phyloP scores from a whole-genome alignment of 2,329 filamentous ascomycete genomes.

The Colletotrichum chlorophyti region DNA sequence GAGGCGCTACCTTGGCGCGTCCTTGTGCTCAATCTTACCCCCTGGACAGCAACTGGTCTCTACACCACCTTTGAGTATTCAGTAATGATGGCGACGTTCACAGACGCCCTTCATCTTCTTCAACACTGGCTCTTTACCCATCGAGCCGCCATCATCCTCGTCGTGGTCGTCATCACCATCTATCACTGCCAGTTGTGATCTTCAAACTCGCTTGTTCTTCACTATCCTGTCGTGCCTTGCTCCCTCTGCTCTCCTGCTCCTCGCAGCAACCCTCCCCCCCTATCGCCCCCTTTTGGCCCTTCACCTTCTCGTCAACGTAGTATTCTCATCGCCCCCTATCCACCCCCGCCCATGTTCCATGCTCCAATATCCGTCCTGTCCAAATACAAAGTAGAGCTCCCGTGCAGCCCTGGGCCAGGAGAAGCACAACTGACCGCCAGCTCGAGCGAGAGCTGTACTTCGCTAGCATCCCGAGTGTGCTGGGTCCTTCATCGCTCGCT shows the following conservation, averaged over 20 bases:
- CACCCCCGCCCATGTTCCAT: constrained; percentile 14
- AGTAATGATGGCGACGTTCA: no score
- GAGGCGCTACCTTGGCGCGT: constrained; percentile 20
- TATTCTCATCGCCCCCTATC: neutral
- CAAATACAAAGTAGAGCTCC: constrained; percentile 18
- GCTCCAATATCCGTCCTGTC: no score
- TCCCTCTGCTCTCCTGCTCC: constrained; percentile 1
- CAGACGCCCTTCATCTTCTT: no score
- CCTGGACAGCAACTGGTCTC: neutral
- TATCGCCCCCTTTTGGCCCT: constrained; percentile 11
- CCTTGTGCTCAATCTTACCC: constrained; percentile 16
- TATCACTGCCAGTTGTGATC: neutral
- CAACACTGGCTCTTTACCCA: no score
- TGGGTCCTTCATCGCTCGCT: neutral
- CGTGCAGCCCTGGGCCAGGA: neutral
- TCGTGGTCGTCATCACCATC: neutral
- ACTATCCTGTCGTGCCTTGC: constrained; percentile 4
- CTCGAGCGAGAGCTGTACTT: constrained; percentile 5
- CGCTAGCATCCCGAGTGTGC: neutral
- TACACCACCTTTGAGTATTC: neutral
- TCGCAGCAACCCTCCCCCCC: neutral
- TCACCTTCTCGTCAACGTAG: no score
- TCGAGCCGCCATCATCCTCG: no score
- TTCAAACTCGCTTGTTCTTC: neutral
- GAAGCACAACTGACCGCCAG: neutral